Percentiles rank a stretch among this genome's conserved stretches.
These are phyloP conservation scores for Colletotrichum karsti DNA, from an alignment of 2,329 filamentous ascomycete genomes.

Conservation along the genomic window DNA sequence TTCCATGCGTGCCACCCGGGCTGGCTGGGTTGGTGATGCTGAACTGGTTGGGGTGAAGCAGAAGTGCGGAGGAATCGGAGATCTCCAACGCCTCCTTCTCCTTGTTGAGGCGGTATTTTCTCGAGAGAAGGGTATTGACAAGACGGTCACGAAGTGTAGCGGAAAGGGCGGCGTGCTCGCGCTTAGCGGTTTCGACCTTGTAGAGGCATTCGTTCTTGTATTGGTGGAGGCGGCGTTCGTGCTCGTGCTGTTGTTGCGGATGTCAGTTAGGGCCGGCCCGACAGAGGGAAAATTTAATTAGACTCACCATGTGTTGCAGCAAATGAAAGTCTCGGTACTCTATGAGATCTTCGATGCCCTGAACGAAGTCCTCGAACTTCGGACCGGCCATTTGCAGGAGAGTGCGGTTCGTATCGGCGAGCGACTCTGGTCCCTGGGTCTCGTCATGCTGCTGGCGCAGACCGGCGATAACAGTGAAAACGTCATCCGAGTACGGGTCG, in stretches of 20 bases:
- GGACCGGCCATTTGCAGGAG: slow-evolving; percentile 81
- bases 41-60: slow-evolving; percentile 75
- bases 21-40: slow-evolving; percentile 71
- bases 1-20: slow-evolving; percentile 69
- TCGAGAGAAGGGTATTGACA: slow-evolving; percentile 70
- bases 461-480: slow-evolving; percentile 76
- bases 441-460: slow-evolving; percentile 65
- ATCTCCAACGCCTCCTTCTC: slow-evolving; percentile 77
- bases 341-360: slow-evolving; percentile 86
- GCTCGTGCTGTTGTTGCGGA: slow-evolving; percentile 61
- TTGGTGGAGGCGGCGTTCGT: slow-evolving; percentile 68
- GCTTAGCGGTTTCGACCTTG: slow-evolving; percentile 68
- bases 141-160: slow-evolving; percentile 70
- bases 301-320: slow-evolving; percentile 79
- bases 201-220: slow-evolving; percentile 68
- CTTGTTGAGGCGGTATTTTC: slow-evolving; percentile 70
- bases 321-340: slow-evolving; percentile 88
- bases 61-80: slow-evolving; percentile 70
- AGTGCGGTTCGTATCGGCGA: slow-evolving; percentile 57
- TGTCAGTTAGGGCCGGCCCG: not conserved
- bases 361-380: slow-evolving; percentile 85
- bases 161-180: slow-evolving; percentile 67
- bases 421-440: slow-evolving; percentile 47
- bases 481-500: slow-evolving; percentile 78
- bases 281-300: not conserved